These are phyloP conservation scores for Sideroxylon spinosum DNA, from an alignment of 179 eudicot species.

Conservation along the genomic window DNA sequence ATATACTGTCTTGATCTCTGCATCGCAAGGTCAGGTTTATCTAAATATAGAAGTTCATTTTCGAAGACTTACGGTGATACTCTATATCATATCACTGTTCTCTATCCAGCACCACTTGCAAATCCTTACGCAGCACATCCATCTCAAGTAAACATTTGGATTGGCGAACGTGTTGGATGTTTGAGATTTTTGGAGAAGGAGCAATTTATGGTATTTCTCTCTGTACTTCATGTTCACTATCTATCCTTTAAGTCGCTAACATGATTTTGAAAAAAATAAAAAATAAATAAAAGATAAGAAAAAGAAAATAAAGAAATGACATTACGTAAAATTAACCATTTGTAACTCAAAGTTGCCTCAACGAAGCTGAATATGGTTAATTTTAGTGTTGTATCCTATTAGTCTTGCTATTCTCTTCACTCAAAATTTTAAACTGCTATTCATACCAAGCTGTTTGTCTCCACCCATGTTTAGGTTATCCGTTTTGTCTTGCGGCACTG, in stretches of 20 bases:
- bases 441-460: too few relatives aligned
- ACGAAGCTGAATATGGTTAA: too few relatives aligned
- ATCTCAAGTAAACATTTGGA: constrained; percentile 7
- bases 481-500: constrained; percentile 1
- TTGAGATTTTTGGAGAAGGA: neutral
- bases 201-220: constrained; percentile 9
- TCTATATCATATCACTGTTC: neutral
- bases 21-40: constrained; percentile 24
- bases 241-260: neutral
- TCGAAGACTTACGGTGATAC: neutral
- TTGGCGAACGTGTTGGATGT: neutral
- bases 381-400: neutral
- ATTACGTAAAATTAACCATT: neutral
- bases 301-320: neutral
- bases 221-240: neutral
- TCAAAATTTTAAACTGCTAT: neutral
- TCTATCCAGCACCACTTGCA: constrained; percentile 2
- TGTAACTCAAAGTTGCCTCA: neutral
- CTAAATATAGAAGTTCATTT: constrained; percentile 6
- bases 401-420: neutral
- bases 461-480: neutral
- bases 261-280: neutral
- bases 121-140: constrained; percentile 9
- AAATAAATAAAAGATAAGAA: too few relatives aligned
- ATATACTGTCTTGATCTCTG: constrained; percentile 33